Conservation (phyloP, 805 yeast species). For the Blastobotrys mokoenaii region DNA sequence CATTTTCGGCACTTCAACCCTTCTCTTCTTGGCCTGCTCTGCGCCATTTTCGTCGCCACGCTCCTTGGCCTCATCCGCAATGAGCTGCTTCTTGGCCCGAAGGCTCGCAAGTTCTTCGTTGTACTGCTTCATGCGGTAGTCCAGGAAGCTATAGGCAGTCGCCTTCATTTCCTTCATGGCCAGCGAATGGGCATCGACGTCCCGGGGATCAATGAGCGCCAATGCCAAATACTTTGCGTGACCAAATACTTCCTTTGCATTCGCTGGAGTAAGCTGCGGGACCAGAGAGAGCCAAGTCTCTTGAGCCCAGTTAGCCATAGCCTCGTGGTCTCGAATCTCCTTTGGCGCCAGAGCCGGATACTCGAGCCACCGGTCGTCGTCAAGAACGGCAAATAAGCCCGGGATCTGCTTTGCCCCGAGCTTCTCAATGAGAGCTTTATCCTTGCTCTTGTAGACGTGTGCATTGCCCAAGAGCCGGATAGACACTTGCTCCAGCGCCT, state of each 20-base stretch:
- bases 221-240: slow-evolving; percentile 25
- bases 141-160: slow-evolving; percentile 24
- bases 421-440: slow-evolving; percentile 21
- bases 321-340: slow-evolving; percentile 26
- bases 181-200: slow-evolving; percentile 15
- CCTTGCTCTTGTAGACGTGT: slow-evolving; percentile 23
- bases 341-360: slow-evolving; percentile 26
- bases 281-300: slow-evolving; percentile 29
- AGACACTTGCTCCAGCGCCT: slow-evolving; percentile 28
- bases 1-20: slow-evolving; percentile 16
- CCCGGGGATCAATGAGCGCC: slow-evolving; percentile 25
- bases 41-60: slow-evolving; percentile 25
- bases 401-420: slow-evolving; percentile 26
- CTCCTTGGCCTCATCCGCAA: slow-evolving; percentile 27
- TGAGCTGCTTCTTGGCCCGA: slow-evolving; percentile 24
- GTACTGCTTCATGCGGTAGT: slow-evolving; percentile 17
- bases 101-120: slow-evolving; percentile 20
- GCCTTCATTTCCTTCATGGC: slow-evolving; percentile 24
- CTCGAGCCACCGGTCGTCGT: slow-evolving; percentile 15
- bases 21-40: slow-evolving; percentile 22
- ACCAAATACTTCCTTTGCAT: slow-evolving; percentile 24
- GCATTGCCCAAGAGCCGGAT: slow-evolving; percentile 27
- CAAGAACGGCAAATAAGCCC: slow-evolving; percentile 24
- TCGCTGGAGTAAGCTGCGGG: slow-evolving; percentile 31
- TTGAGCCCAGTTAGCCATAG: slow-evolving; percentile 25